Percentiles rank a stretch among this genome's conserved stretches.
Evolutionary conservation across 1,139 yeast genomes (phyloP).

Genomic region (Nematodospora anomalae): DNA sequence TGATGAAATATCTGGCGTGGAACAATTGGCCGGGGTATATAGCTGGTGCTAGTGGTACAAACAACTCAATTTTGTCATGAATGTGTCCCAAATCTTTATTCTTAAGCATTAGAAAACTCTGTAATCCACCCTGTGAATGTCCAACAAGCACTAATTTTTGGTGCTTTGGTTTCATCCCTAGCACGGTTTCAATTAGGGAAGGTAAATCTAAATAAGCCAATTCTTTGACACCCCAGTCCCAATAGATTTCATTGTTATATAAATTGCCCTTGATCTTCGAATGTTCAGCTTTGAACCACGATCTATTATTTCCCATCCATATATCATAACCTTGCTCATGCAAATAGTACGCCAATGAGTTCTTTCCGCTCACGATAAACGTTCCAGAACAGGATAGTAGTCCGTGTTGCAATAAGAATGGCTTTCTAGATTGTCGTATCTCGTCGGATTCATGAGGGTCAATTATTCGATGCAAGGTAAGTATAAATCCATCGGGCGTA

Average conservation of each 20-base stretch:
- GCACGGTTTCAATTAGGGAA: conserved; percentile 63
- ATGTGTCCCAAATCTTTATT: conserved; percentile 29
- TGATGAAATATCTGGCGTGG: conserved; percentile 55
- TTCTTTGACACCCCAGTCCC: conserved; percentile 88
- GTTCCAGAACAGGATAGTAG: conserved; percentile 85
- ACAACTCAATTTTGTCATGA: conserved; percentile 58
- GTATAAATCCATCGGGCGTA: conserved; percentile 79
- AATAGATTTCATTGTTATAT: conserved; percentile 51
- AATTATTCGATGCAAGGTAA: conserved; percentile 63
- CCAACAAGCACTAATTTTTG: conserved; percentile 63
- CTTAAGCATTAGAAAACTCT: conserved; percentile 61
- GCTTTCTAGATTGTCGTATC: conserved; percentile 39
- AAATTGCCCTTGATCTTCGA: conserved; percentile 34
- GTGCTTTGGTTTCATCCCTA: conserved; percentile 39
- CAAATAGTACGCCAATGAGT: conserved; percentile 70
- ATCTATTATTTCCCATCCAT: conserved; percentile 91
- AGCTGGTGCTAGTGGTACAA: conserved; percentile 86
- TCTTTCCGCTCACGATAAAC: conserved; percentile 71
- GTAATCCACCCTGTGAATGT: conserved; percentile 94
- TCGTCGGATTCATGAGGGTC: conserved; percentile 46
- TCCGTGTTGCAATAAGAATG: conserved; percentile 81
- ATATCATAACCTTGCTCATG: conserved; percentile 73
- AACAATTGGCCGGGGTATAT: conserved; percentile 79
- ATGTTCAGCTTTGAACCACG: conserved; percentile 78
- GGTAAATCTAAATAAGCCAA: conserved; percentile 80